Evolutionary conservation across 148 eudicot genomes (phyloP), one percentile per base, ranked within the genome.

Genomic region (Tetragonia tetragonoides): DNA sequence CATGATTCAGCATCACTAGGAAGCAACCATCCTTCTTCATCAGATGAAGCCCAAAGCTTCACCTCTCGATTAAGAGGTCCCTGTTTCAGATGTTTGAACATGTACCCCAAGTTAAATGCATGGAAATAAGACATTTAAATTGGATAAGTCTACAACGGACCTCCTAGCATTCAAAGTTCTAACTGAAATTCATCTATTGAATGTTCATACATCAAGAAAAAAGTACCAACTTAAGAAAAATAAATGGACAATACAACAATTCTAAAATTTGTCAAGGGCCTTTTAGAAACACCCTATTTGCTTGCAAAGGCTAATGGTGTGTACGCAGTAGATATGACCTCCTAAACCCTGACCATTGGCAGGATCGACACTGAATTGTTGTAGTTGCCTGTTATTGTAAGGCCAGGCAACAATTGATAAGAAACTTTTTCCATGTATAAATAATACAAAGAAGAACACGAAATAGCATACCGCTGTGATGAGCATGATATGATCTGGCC

Each of bases 1-100:
- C 99, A 95, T 42, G 95, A 91, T 82, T 93, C 98, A 80, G 94
- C 84, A 83, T 95, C 99, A 87, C 99, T 90, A 54, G 99, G 93
- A 70, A 91, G 93, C 90, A 95, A 80, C 99, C 99, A 95, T 20
- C 99, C 99, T 83, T 95, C 99, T 81, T 95, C 99, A 88, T 92
- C 92, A 47, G 88, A 85, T 53, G 95, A 91, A 61, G 87, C 89
- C 99, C 99, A 95, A 47, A 95, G 83, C 84, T 95, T 95, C 70
- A 93, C 78, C 84, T 93, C 97, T 40, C 95, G 94, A 82, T 95
- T 95, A 51, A 82, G 85, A 47, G 97, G 97, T 56, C 99, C 99
- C 99, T 95, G 80, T 42, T 47, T 47, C 7, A 44, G 51, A 40
- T 54, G 51, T 63, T 71, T 46, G 7, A 39, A 15, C 6, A 70